These are phyloP conservation scores for Aquilaria yunnanensis DNA, from an alignment of 345 rosid species.

Conservation along the genomic window DNA sequence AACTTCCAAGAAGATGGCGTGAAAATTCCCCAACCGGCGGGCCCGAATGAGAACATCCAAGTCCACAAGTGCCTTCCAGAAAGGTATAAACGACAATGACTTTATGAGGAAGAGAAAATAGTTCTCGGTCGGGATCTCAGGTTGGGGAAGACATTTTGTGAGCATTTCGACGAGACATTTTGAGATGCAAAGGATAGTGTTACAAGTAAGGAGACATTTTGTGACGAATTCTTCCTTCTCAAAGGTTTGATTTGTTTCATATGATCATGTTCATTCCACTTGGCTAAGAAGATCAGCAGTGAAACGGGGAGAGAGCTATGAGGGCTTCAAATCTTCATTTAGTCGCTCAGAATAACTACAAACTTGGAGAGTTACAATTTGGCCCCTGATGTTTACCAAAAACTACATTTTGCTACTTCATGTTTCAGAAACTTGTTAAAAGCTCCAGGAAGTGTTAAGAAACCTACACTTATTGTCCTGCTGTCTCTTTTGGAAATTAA, in stretches of 20 bases:
- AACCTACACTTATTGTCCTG: background rate
- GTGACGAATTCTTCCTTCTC: slow-evolving; percentile 59
- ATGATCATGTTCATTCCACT: slow-evolving; percentile 85
- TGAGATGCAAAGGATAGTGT: slow-evolving; percentile 72
- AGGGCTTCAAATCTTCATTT: background rate
- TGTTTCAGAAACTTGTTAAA: background rate
- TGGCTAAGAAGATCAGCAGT: slow-evolving; percentile 83
- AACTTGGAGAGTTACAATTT: background rate
- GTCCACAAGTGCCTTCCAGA: slow-evolving; percentile 70
- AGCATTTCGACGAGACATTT: slow-evolving; percentile 70
- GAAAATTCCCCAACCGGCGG: slow-evolving; percentile 18
- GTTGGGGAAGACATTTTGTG: slow-evolving; percentile 45
- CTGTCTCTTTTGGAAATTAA: background rate
- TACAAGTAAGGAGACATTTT: slow-evolving; percentile 23
- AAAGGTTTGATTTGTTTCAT: slow-evolving; percentile 81
- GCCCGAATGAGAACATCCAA: slow-evolving; percentile 56
- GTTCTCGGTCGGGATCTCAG: slow-evolving; percentile 55
- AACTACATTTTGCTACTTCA: background rate
- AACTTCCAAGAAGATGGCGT: too few species aligned
- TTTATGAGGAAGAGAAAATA: slow-evolving; percentile 82
- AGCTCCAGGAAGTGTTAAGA: background rate
- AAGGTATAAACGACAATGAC: slow-evolving; percentile 57
- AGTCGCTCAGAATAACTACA: background rate
- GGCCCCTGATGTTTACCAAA: background rate
- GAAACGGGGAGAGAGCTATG: slow-evolving; percentile 23